Base-by-base conservation (phyloP, 2,329 filamentous ascomycete genomes). In the Trichophyton rubrum region DNA sequence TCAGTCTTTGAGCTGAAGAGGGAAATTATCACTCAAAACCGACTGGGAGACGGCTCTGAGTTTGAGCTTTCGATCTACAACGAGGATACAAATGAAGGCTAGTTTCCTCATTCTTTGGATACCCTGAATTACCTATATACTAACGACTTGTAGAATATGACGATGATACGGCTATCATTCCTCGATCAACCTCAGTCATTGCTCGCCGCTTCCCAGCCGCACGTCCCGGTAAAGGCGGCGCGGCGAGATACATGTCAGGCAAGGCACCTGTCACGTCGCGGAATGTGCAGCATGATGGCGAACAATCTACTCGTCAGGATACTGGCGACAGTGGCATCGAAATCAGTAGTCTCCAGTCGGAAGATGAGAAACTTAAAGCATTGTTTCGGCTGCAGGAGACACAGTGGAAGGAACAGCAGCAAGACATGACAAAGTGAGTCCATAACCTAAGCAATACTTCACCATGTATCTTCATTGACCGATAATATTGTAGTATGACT, bases 1-100 rank as follows among this genome's bases (percentile, higher is more conserved):
- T 96, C 92, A 64, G 93, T 97, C 65, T 99, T 97, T 77, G 95
- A 99, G 73, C 82, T 99, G 72, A 99, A 99, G 79, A 88, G 92
- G 79, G 93, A 97, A 77, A 99, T 99, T 71, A 99, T 99, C 78
- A 85, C 83, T 74, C 89, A 92, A 74, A 95, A 90, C 75, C 90
- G 89, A 63, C 82, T 99, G 67, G 93, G 93, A 67, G 92, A 97
- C 76, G 93, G 93, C 64, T 90, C 89, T 66, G 93, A 99, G 73
- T 96, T 97, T 73, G 92, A 99, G 75, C 83, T 99, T 59, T 86
- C 89, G 66, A 95, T 99, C 67, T 96, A 90, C 75, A 89, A 90
- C 64, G 90, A 96, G 72, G 91, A 97, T 74, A 88, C 85, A 66
- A 89, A 85, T 72, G 90, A 96, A 83, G 89, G 90, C 93, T 80